Base-by-base conservation (phyloP, 148 eudicot genomes). In the Vaccinium myrtillus region DNA sequence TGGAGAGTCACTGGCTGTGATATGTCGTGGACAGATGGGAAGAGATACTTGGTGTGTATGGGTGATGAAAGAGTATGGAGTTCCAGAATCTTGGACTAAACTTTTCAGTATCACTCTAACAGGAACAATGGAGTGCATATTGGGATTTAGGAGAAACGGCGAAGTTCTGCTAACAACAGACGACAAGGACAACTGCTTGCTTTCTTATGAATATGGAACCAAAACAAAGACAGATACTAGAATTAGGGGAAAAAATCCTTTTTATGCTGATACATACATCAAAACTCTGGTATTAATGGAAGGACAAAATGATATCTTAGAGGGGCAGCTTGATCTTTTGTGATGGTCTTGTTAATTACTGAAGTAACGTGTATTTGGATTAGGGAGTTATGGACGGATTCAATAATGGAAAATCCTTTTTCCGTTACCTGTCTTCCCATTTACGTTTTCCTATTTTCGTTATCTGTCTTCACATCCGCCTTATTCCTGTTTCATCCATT, bases 11-110 rank as follows among this genome's bases (percentile, higher is more conserved):
- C 36, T 67, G 12, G 85, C 82, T 6, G 78, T 87, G 75, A 43
- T 85, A 21, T 19, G 36, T 56, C 12, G 71, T 36, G 71, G 8
- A 76, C 67, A 83, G 23, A 55, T 8, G 6, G 86, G 59, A 13
- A 43, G 11, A 7, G 88, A 70, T 59, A 36, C 39, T 36, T 87
- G 87, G 39, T 46, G 76, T 8, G 84, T 89, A 8, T 89, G 91
- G 91, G 83, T 85, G 36, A 87, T 89, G 89, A 86, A 54, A 39
- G 86, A 83, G 15, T 83, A 85, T 77, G 89, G 88, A 15, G 84
- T 81, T 55, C 27, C 19, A 12, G 82, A 69, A 77, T 85, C 91
- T 6, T 89, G 88, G 88, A 55, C 84, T 25, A 86, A 73, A 43
- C n/a, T 86, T 32, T 82, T 43, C 36, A 84, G 39, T 55, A 32